Evolutionary conservation across 2,329 filamentous ascomycete species (phyloP).

Genomic region (Colletotrichum sp.): DNA sequence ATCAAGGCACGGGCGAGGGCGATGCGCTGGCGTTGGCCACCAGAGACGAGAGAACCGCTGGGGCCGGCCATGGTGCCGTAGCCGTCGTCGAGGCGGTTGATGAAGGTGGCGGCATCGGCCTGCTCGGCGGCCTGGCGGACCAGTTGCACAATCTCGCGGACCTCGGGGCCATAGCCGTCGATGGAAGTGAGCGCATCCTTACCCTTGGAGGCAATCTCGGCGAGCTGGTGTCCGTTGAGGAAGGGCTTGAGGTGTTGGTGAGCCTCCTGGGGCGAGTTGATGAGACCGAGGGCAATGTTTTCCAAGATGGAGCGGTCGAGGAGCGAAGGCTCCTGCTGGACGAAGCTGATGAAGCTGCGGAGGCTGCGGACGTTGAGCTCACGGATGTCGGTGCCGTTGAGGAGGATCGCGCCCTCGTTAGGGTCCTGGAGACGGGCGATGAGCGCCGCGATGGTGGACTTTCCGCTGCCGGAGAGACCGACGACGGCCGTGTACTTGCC

Average conservation of each 20-base stretch:
- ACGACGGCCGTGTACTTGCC: slow-evolving; percentile 53
- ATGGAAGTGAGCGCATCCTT: slow-evolving; percentile 25
- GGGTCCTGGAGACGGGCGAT: slow-evolving; percentile 52
- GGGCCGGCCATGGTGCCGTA: slow-evolving; percentile 52
- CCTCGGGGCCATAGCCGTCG: slow-evolving; percentile 22
- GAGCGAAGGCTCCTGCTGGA: slow-evolving; percentile 37
- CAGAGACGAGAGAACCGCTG: slow-evolving; percentile 50
- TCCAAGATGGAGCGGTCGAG: slow-evolving; percentile 42
- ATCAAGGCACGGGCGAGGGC: slow-evolving; percentile 55
- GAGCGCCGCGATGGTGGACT: slow-evolving; percentile 46
- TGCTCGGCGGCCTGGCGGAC: slow-evolving; percentile 52
- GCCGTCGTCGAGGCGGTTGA: slow-evolving; percentile 51
- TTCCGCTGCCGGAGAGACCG: slow-evolving; percentile 54
- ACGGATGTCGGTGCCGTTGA: slow-evolving; percentile 41
- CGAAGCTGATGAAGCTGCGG: slow-evolving; percentile 34
- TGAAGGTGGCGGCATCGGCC: slow-evolving; percentile 61
- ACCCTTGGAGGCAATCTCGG: slow-evolving; percentile 44
- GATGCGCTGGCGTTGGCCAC: slow-evolving; percentile 58
- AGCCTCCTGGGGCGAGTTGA: slow-evolving; percentile 36
- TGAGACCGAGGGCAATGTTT: slow-evolving; percentile 48
- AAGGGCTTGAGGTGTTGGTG: slow-evolving; percentile 37
- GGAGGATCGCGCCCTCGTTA: slow-evolving; percentile 39
- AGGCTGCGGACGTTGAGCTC: slow-evolving; percentile 39
- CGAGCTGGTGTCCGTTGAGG: slow-evolving; percentile 48
- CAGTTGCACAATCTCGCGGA: slow-evolving; percentile 49